Base-by-base conservation (phyloP, 2,329 filamentous ascomycete species). In the Neospermospora avenae region DNA sequence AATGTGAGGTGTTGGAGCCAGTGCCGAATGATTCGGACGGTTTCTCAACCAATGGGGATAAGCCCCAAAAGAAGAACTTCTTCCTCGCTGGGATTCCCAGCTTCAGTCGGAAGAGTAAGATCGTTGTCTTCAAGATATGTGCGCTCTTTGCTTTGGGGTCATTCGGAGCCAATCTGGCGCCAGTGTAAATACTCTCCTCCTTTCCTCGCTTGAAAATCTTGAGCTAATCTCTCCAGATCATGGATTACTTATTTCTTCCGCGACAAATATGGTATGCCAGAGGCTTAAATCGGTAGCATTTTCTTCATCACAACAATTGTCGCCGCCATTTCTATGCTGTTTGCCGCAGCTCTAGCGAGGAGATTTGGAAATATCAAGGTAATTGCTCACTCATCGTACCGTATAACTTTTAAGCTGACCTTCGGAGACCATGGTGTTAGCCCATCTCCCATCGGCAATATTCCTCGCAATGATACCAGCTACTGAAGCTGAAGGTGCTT, bases 401-500 rank as follows among this genome's bases (percentile, higher is more conserved):
- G 49, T 18, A 8, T 6, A 34, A 18, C 8, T 42, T n/a, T 10
- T 42, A 16, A 42, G 42, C 49, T 59, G 10, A 59, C 42, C 3
- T 11, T 14, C 28, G 0, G 62, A 84, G 77, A 90, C 87, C 0
- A 91, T 91, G 87, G 86, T 88, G 6, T 88, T 89, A 68, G 89
- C 87, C 0, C 87, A 91, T 67, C 77, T 91, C 0, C 88, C 88
- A 0, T 89, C 86, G 0, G 78, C 87, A 7, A 74, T 91, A 24
- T 86, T 85, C 64, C 78, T 90, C 1, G 76, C 82, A 13, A 72
- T 90, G 20, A 83, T 91, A 22, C 82, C 84, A 0, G 66, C 86
- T 0, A 84, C 86, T 0, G 72, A 75, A 16, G 76, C 78, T 2
- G 73, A 84, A 0, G 76, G 76, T 11, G 62, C 84, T 3, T 80